Base-by-base conservation (phyloP, 2,329 filamentous ascomycete genomes). In the Blastomyces silverae region DNA sequence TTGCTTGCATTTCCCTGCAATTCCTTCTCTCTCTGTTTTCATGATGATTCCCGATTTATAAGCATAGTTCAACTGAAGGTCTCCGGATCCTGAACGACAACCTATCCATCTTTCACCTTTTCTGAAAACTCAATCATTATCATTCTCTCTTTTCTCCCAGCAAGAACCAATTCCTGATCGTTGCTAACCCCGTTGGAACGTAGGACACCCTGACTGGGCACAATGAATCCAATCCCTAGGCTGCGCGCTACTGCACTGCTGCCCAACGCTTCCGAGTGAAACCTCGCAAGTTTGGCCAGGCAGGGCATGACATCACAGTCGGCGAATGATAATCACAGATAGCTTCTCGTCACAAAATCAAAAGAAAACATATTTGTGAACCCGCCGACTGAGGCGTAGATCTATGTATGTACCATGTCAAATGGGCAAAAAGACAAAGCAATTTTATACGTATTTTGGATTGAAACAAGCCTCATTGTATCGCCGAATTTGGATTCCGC, bases 21-120 rank as follows among this genome's bases (percentile, higher is more conserved):
- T 56, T 56, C n/a, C 25, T 48, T 7, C n/a, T n/a, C n/a, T 10
- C 37, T 28, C 31, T 20, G n/a, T 65, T 65, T 67, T 64, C 58
- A 66, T 72, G 71, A 72, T 71, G 71, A 72, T 63, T 65, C 66
- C 65, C 65, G 65, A 65, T 67, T 67, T 63, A 64, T 64, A 71
- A 70, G 71, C 71, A 72, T 72, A 72, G 71, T 72, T 72, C 71
- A 72, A 66, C 71, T 72, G 71, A 72, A 68, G 68, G 66, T 67
- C 69, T 69, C 64, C 62, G 66, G 69, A 66, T 64, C 67, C 64
- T 71, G 71, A 71, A 72, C 68, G 71, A 72, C 63, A 72, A 66
- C 65, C 60, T 46, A 62, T 65, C 65, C 70, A 71, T 72, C 71
- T 71, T 72, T 72, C 70, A 70, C 44, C 62, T 63, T 66, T 67